Evolutionary conservation across 305 asterid species (phyloP).

Genomic region (Fraxinus albicans): DNA sequence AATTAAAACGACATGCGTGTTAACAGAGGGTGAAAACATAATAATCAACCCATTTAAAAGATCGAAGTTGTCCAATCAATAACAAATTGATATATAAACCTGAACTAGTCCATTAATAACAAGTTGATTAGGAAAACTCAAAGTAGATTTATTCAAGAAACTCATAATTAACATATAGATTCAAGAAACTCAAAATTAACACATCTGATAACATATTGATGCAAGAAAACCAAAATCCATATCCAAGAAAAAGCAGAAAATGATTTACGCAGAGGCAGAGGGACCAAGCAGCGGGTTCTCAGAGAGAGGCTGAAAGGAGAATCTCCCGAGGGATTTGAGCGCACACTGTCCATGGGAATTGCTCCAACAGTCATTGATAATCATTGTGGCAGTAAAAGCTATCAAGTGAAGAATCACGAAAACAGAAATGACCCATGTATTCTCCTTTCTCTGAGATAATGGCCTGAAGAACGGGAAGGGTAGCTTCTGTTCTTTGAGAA

Average conservation of each 20-base stretch:
- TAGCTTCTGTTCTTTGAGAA: constrained; percentile 45
- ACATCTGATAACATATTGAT: background rate
- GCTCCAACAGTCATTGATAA: constrained; percentile 69
- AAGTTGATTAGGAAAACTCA: background rate
- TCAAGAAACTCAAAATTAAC: background rate
- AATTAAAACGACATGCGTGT: background rate
- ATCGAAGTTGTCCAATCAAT: background rate
- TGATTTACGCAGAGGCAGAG: constrained; percentile 77
- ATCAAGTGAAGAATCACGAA: constrained; percentile 70
- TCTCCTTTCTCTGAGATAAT: constrained; percentile 58
- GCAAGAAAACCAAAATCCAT: background rate
- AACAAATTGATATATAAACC: background rate
- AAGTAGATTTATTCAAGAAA: background rate
- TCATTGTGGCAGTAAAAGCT: constrained; percentile 66
- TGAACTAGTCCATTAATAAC: background rate
- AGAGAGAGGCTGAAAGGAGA: constrained; percentile 78
- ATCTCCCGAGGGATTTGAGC: constrained; percentile 54
- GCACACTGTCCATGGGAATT: constrained; percentile 66
- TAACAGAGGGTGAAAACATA: background rate
- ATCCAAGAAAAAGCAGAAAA: background rate
- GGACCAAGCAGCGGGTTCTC: constrained; percentile 93
- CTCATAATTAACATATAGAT: background rate
- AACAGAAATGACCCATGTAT: constrained; percentile 73
- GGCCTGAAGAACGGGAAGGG: constrained; percentile 77
- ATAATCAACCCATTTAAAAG: background rate